A percentile compares a stretch with the other conserved stretches of the same genome.
phyloP scores from a whole-genome alignment of 345 rosid genomes.

The Trapa bicornis region DNA sequence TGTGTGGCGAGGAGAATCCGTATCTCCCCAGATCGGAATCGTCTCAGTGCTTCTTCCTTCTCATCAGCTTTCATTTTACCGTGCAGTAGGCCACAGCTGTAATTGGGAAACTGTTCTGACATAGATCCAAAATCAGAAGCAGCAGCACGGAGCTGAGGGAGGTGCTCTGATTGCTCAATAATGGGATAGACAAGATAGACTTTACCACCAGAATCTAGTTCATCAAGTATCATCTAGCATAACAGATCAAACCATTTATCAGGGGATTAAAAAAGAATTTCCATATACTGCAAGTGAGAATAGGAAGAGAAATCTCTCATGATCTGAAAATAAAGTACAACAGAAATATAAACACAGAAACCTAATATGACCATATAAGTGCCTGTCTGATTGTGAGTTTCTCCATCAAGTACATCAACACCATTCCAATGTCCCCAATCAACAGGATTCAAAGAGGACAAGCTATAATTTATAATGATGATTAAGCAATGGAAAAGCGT shows the following conservation, averaged over 20 bases:
- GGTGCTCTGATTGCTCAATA: conserved; percentile 82
- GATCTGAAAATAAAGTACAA: no score
- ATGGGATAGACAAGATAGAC: conserved; percentile 79
- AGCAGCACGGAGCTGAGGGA: conserved; percentile 93
- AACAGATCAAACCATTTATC: not conserved
- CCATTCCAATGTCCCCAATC: not conserved
- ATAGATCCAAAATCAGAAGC: conserved; percentile 59
- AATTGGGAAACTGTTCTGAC: conserved; percentile 40
- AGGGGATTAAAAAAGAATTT: not conserved
- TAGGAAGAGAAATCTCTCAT: no score
- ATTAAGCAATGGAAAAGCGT: not conserved
- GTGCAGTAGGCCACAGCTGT: conserved; percentile 75
- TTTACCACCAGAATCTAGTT: conserved; percentile 64
- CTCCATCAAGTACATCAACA: not conserved
- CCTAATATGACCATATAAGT: not conserved
- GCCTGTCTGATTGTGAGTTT: not conserved
- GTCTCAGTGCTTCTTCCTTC: conserved; percentile 62
- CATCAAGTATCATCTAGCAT: conserved; percentile 71
- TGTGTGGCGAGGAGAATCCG: conserved; percentile 74
- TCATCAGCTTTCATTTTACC: conserved; percentile 86
- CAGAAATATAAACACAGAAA: no score
- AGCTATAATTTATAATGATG: no score
- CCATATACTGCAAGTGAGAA: no score
- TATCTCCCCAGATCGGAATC: conserved; percentile 74
- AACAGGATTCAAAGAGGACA: not conserved